phyloP scores from a whole-genome alignment of 2,329 filamentous ascomycete genomes.

The Microcyclosporella mali region DNA sequence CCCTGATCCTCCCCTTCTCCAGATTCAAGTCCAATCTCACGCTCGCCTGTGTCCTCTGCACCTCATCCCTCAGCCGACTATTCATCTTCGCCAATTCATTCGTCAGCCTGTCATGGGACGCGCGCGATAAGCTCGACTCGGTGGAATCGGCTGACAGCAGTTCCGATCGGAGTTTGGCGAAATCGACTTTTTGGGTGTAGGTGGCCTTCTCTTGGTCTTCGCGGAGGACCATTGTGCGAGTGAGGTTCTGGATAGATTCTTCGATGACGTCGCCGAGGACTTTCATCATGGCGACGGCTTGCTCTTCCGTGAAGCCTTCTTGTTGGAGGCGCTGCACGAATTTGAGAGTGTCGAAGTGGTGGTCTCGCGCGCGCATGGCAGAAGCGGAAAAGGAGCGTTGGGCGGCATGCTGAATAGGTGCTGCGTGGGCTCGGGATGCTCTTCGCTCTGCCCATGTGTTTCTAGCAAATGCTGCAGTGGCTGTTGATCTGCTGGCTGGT shows the following conservation, averaged over 20 bases:
- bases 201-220: constrained; percentile 81
- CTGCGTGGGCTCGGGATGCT: too few species aligned
- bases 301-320: constrained; percentile 92
- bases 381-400: constrained; percentile 60
- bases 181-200: constrained; percentile 87
- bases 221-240: constrained; percentile 92
- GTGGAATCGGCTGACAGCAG: constrained; percentile 86
- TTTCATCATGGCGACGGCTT: constrained; percentile 97
- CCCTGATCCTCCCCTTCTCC: constrained; percentile 91
- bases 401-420: too few species aligned
- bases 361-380: constrained; percentile 58
- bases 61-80: constrained; percentile 83
- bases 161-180: constrained; percentile 92
- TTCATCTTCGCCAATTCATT: constrained; percentile 95
- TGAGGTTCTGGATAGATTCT: constrained; percentile 95
- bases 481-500: constrained; percentile 12
- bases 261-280: constrained; percentile 95
- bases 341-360: constrained; percentile 97
- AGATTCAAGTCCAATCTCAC: constrained; percentile 89
- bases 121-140: constrained; percentile 80
- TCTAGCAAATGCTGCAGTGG: constrained; percentile 18
- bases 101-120: constrained; percentile 83
- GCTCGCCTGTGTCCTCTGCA: constrained; percentile 86
- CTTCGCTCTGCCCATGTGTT: constrained; percentile 15
- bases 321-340: constrained; percentile 85